Base-by-base conservation (phyloP, 805 yeast genomes). In the Monosporozyma aquatica region DNA sequence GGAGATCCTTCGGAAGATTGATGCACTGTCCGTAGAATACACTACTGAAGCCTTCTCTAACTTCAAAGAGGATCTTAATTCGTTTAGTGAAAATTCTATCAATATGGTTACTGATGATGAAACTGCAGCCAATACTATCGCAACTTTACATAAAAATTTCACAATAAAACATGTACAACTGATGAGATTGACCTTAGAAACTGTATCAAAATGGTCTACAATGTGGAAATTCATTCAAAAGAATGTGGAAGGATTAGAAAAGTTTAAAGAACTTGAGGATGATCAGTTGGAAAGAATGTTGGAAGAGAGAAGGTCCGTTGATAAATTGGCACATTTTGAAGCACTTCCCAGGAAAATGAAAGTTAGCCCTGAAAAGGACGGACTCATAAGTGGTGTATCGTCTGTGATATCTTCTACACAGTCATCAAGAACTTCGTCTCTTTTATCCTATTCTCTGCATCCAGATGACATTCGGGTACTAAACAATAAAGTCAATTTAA, bases 291-390 rank as follows among this genome's bases (percentile, higher is more conserved):
- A 8, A 2, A 54, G 48, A 20, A 46, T 59, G 54, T 21, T 54
- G 5, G 50, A 49, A n/a, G 65, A 61, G 33, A 54, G 58, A 37
- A 42, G 50, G 35, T 47, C 51, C 6, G 57, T 53, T 2, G 65
- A 61, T 30, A 55, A 49, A 41, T 38, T 55, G 8, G 38, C 52
- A 3, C 45, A 47, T 42, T 20, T 49, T 24, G 59, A 54, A 22
- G 42, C 30, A 27, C 44, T 47, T 41, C 20, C 49, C 20, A 58
- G 53, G 20, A 40, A 40, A 33, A 42, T 46, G 34, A 26, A 32
- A 11, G 18, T 30, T 8, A 18, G 13, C 6, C 11, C 22, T 2
- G 43, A 41, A 13, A 25, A 32, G 17, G 32, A n/a, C 2, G 3
- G 15, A 6, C 15, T 18, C 15, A 20, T 17, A 8, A 20, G 33